Percentiles rank a stretch among this genome's conserved stretches.
phyloP scores from a whole-genome alignment of 1,284 basidiomycete species.

The Pholiota adiposa region DNA sequence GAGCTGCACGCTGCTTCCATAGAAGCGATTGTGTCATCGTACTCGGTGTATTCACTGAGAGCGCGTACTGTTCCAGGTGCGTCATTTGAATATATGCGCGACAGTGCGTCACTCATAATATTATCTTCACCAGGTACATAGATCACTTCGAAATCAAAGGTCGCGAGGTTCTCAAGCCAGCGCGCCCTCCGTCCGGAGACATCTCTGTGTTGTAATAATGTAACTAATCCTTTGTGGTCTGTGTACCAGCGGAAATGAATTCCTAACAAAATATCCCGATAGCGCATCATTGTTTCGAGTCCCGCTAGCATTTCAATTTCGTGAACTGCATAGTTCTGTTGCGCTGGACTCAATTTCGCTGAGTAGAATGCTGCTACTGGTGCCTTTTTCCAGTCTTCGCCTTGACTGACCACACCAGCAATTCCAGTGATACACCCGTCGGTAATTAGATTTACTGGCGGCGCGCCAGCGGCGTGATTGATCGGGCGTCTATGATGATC shows the following conservation, averaged over 20 bases:
- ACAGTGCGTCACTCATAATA: conserved; percentile 33
- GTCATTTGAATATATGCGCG: conserved; percentile 22
- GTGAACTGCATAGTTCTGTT: conserved; percentile 27
- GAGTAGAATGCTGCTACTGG: conserved; percentile 39
- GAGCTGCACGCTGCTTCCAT: not conserved
- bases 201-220: conserved; percentile 35
- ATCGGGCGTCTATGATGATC: conserved; percentile 30
- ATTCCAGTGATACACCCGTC: conserved; percentile 33
- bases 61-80: conserved; percentile 25
- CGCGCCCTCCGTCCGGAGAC: conserved; percentile 36
- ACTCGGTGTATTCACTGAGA: conserved; percentile 26
- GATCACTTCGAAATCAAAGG: conserved; percentile 32
- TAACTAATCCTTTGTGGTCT: conserved; percentile 39
- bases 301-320: conserved; percentile 42
- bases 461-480: conserved; percentile 20
- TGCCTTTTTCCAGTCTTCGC: conserved; percentile 30
- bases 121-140: conserved; percentile 34
- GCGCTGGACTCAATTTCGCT: conserved; percentile 40
- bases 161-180: conserved; percentile 39
- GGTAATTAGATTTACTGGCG: conserved; percentile 31
- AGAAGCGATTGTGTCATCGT: conserved; percentile 23
- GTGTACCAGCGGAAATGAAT: conserved; percentile 36
- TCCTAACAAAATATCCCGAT: conserved; percentile 36
- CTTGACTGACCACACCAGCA: conserved; percentile 35
- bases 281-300: conserved; percentile 36